Conservation (phyloP, 176 grass and related monocot species). For the Dactylis glomerata region DNA sequence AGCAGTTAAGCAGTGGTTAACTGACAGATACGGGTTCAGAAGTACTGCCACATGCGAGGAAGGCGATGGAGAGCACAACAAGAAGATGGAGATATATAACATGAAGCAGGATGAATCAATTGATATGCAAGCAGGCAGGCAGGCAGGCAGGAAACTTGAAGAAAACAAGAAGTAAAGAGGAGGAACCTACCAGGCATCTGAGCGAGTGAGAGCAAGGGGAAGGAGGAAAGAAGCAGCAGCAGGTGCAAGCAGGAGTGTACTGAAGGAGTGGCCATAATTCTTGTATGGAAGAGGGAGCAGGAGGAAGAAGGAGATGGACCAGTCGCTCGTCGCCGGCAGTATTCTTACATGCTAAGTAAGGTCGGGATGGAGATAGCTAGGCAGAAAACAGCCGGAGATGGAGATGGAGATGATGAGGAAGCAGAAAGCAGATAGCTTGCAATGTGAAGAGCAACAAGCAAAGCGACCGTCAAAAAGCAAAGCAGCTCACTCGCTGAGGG, state of each 20-base stretch:
- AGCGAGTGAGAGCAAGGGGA: constrained; percentile 8
- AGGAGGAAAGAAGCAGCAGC: background rate
- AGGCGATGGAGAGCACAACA: background rate
- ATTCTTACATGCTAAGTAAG: background rate
- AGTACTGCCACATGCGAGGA: too few species aligned
- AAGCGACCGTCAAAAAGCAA: background rate
- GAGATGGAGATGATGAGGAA: background rate
- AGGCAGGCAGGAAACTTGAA: background rate
- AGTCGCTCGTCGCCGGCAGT: too few species aligned
- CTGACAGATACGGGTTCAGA: background rate
- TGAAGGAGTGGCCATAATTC: background rate
- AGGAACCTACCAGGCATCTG: constrained; percentile 43
- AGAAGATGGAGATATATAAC: background rate
- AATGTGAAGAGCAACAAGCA: background rate
- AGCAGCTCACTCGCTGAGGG: background rate
- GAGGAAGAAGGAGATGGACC: background rate
- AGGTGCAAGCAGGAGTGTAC: background rate
- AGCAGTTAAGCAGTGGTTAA: background rate
- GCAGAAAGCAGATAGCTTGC: background rate
- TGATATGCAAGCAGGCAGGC: background rate
- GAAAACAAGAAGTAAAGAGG: background rate
- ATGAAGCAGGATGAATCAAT: background rate
- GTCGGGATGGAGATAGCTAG: too few species aligned
- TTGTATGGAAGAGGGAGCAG: background rate
- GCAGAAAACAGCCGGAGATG: background rate